Evolutionary conservation across 495 filamentous ascomycete species (phyloP).

Genomic region (Penicillium pulvis): DNA sequence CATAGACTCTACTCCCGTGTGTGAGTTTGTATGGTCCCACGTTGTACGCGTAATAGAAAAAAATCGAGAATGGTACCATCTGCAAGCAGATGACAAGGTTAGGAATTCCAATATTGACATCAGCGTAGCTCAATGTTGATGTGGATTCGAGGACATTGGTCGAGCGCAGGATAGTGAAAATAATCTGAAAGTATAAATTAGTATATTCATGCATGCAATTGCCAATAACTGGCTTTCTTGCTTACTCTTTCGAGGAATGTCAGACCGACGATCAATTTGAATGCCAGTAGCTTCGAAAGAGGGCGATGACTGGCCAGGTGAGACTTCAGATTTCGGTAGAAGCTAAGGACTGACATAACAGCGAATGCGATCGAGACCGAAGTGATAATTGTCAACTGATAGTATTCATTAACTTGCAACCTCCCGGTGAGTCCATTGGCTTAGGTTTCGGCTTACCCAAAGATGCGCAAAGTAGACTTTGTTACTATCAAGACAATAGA

Average conservation of each 20-base stretch:
- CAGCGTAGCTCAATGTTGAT: constrained; percentile 32
- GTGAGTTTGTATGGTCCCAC: constrained; percentile 21
- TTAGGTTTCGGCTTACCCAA: constrained; percentile 28
- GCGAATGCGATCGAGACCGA: constrained; percentile 29
- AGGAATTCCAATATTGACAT: constrained; percentile 36
- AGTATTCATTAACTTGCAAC: neutral
- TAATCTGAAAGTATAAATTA: constrained; percentile 14
- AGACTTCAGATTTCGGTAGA: constrained; percentile 27
- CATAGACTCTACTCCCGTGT: neutral
- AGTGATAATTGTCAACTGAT: constrained; percentile 25
- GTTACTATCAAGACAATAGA: constrained; percentile 34
- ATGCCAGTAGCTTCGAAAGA: constrained; percentile 33
- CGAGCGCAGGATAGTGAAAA: constrained; percentile 35
- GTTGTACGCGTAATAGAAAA: constrained; percentile 36
- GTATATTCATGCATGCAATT: neutral
- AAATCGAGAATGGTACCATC: constrained; percentile 36
- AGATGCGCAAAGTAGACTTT: constrained; percentile 37
- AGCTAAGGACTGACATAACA: constrained; percentile 22
- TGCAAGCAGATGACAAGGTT: constrained; percentile 36
- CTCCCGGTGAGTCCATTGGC: neutral
- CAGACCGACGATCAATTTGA: constrained; percentile 40
- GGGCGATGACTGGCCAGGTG: constrained; percentile 23
- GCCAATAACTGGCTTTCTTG: neutral
- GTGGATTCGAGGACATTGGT: constrained; percentile 24
- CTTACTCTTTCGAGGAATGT: constrained; percentile 30